These are phyloP conservation scores for Saraca asoca DNA, from an alignment of 331 rosid species.

Conservation along the genomic window DNA sequence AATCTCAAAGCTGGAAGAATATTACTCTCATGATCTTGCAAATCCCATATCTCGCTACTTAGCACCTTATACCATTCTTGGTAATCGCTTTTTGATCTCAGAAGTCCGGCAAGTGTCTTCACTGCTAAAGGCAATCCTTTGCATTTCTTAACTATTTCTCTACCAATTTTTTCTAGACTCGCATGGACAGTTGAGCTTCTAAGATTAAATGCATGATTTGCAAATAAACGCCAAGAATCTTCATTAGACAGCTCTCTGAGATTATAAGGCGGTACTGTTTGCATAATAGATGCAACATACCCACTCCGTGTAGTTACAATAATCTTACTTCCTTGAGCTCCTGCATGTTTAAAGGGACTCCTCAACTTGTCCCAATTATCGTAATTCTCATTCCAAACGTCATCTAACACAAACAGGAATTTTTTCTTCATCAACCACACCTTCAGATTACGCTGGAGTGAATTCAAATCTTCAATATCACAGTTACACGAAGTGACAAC, in stretches of 20 bases:
- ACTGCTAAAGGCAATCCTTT: background rate
- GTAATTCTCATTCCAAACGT: background rate
- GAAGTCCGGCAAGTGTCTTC: background rate
- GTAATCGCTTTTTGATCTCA: background rate
- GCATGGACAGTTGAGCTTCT: background rate
- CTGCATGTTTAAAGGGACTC: background rate
- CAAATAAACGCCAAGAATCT: background rate
- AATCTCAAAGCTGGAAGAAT: slow-evolving; percentile 7
- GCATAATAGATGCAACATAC: background rate
- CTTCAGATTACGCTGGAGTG: slow-evolving; percentile 7
- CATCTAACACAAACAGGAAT: slow-evolving; percentile 5
- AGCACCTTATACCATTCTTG: background rate
- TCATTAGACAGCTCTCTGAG: background rate
- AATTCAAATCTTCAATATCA: background rate
- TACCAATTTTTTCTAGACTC: background rate
- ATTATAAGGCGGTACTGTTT: too few species aligned
- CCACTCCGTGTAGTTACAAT: background rate
- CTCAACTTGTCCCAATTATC: background rate
- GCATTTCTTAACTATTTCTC: slow-evolving; percentile 12
- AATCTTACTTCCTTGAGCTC: background rate
- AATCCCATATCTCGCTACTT: slow-evolving; percentile 11
- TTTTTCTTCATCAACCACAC: background rate
- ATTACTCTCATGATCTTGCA: slow-evolving; percentile 2
- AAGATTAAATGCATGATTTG: background rate
- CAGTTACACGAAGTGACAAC: background rate